Evolutionary conservation across 148 eudicot genomes (phyloP).

Genomic region (Chenopodium formosanum): DNA sequence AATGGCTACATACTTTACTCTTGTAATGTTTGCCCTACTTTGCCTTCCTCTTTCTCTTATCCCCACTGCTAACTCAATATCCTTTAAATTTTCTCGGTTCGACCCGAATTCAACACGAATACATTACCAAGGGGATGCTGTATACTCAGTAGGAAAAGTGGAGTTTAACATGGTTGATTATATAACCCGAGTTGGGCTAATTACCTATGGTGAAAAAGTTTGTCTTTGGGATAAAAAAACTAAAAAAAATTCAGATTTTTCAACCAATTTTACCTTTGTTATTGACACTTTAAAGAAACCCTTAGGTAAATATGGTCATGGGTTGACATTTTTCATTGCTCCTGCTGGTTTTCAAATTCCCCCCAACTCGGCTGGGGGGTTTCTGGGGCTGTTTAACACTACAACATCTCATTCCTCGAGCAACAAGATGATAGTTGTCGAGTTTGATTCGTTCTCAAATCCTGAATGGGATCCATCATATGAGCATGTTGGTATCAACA

Average conservation of each 20-base stretch:
- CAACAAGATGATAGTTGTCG: constrained; percentile 41
- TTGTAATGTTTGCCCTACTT: neutral
- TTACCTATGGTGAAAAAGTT: constrained; percentile 30
- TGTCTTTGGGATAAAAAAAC: constrained; percentile 34
- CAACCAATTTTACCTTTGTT: constrained; percentile 46
- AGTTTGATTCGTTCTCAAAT: constrained; percentile 46
- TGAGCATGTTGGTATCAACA: constrained; percentile 57
- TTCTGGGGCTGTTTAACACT: constrained; percentile 50
- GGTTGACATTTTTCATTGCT: constrained; percentile 49
- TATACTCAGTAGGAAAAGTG: constrained; percentile 29
- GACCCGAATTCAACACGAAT: constrained; percentile 7
- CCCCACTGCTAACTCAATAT: constrained; percentile 11
- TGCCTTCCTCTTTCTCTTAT: neutral
- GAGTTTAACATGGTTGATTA: constrained; percentile 34
- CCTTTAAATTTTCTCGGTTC: constrained; percentile 30
- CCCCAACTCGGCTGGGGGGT: constrained; percentile 48
- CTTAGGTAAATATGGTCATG: constrained; percentile 33
- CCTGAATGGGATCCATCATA: constrained; percentile 46
- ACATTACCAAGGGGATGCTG: constrained; percentile 42
- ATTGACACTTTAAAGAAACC: constrained; percentile 28
- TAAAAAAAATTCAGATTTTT: constrained; percentile 40
- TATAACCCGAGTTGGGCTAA: constrained; percentile 30
- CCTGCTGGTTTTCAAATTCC: constrained; percentile 44
- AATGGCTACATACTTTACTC: neutral
- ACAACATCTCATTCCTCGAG: constrained; percentile 25